phyloP scores from a whole-genome alignment of 345 rosid species.

The Raphanus sativus region DNA sequence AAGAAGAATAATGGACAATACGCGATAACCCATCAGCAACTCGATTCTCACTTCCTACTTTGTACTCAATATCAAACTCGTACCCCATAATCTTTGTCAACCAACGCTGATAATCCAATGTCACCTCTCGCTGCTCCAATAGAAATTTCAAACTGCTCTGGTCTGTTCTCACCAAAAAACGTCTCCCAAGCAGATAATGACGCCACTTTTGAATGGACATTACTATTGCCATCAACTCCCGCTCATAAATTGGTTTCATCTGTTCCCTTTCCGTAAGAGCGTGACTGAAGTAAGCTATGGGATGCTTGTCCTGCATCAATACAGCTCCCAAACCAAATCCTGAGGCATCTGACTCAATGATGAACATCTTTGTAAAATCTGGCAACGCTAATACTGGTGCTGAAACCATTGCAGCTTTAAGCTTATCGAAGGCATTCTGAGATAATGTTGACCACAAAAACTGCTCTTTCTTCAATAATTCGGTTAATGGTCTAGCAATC shows the following conservation, averaged over 20 bases:
- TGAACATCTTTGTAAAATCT: no score
- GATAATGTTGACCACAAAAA: no score
- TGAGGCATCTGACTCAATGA: no score
- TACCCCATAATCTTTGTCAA: not conserved
- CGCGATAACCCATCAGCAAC: not conserved
- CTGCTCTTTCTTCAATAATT: no score
- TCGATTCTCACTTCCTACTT: not conserved
- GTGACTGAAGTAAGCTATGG: no score
- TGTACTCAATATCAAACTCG: not conserved
- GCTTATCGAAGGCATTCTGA: no score
- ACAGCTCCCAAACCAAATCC: not conserved
- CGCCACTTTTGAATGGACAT: not conserved
- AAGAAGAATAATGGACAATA: not conserved
- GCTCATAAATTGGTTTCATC: not conserved
- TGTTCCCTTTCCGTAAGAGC: not conserved
- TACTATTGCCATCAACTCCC: not conserved
- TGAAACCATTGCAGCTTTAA: no score
- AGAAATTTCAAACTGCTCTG: not conserved
- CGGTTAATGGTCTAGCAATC: no score
- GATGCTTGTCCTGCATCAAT: not conserved
- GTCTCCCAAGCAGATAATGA: not conserved
- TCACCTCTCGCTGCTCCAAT: not conserved
- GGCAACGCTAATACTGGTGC: no score
- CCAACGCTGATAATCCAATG: not conserved
- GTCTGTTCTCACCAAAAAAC: not conserved